Evolutionary conservation across 495 filamentous ascomycete genomes (phyloP).

Genomic region (Penicillium psychrofluorescens): DNA sequence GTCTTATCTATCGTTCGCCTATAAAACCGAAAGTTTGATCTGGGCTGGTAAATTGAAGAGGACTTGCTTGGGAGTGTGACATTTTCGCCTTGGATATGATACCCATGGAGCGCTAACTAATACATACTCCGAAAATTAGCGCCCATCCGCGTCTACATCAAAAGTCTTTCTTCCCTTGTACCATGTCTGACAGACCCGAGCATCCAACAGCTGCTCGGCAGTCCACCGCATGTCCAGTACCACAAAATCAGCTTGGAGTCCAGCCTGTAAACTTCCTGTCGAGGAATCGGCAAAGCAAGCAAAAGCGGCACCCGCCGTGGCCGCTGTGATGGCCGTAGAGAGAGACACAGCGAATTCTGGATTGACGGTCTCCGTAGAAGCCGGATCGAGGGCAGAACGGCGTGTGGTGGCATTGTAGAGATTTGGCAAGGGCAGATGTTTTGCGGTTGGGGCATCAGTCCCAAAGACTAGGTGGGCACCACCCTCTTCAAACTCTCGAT

Average conservation of each 20-base stretch:
- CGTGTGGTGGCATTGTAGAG: conserved; percentile 56
- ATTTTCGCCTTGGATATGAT: no score
- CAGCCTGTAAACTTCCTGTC: conserved; percentile 40
- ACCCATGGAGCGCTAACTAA: no score
- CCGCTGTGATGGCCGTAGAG: conserved; percentile 45
- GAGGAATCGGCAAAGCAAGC: conserved; percentile 49
- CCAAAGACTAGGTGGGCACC: conserved; percentile 51
- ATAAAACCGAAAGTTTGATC: no score
- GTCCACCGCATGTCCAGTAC: conserved; percentile 53
- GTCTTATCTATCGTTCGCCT: no score
- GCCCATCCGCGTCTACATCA: background rate
- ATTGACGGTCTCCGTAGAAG: conserved; percentile 42
- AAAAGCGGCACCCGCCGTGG: conserved; percentile 50
- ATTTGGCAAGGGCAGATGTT: conserved; percentile 47
- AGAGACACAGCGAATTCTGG: conserved; percentile 44
- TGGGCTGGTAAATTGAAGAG: no score
- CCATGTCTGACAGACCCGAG: conserved; percentile 47
- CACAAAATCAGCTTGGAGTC: conserved; percentile 50
- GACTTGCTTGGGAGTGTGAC: no score
- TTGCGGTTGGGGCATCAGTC: conserved; percentile 54
- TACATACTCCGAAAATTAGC: no score
- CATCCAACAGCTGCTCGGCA: conserved; percentile 42
- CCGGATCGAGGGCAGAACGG: conserved; percentile 43
- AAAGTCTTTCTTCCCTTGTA: conserved; percentile 43
- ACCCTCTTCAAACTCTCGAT: conserved; percentile 49